phyloP scores from a whole-genome alignment of 2,329 filamentous ascomycete species.

The Aspergillus sp. region DNA sequence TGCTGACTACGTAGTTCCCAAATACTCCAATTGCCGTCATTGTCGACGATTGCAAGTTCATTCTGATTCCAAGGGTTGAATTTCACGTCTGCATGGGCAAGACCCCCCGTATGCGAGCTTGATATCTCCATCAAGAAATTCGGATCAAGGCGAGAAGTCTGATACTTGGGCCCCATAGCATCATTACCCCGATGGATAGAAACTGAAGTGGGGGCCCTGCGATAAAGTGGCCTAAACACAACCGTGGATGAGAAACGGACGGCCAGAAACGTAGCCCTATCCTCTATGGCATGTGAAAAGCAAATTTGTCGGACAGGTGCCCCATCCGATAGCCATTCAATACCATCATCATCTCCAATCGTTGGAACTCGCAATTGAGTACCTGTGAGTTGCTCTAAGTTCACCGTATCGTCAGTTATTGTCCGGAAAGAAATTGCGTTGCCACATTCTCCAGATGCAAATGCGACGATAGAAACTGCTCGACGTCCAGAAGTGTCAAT shows the following conservation, averaged over 20 bases:
- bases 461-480: slow-evolving; percentile 37
- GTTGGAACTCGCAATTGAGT: slow-evolving; percentile 40
- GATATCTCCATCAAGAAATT: slow-evolving; percentile 48
- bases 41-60: slow-evolving; percentile 58
- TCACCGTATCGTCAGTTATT: slow-evolving; percentile 29
- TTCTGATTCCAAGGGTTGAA: slow-evolving; percentile 61
- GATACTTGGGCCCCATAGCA: slow-evolving; percentile 5
- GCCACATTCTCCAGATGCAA: slow-evolving; percentile 45
- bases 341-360: slow-evolving; percentile 42
- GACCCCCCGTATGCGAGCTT: slow-evolving; percentile 44
- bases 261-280: slow-evolving; percentile 48
- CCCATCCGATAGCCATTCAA: slow-evolving; percentile 50
- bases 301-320: slow-evolving; percentile 55
- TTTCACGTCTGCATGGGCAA: slow-evolving; percentile 53
- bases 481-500: slow-evolving; percentile 25
- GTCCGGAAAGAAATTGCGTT: slow-evolving; percentile 48
- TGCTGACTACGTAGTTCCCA: slow-evolving; percentile 42
- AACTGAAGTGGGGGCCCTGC: slow-evolving; percentile 27
- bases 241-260: slow-evolving; percentile 50
- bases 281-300: slow-evolving; percentile 48
- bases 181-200: slow-evolving; percentile 15
- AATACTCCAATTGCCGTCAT: slow-evolving; percentile 54
- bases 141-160: slow-evolving; percentile 46
- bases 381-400: slow-evolving; percentile 18
- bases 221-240: slow-evolving; percentile 48